Base-by-base conservation (phyloP, 495 filamentous ascomycete species). In the Daldinia decipiens region DNA sequence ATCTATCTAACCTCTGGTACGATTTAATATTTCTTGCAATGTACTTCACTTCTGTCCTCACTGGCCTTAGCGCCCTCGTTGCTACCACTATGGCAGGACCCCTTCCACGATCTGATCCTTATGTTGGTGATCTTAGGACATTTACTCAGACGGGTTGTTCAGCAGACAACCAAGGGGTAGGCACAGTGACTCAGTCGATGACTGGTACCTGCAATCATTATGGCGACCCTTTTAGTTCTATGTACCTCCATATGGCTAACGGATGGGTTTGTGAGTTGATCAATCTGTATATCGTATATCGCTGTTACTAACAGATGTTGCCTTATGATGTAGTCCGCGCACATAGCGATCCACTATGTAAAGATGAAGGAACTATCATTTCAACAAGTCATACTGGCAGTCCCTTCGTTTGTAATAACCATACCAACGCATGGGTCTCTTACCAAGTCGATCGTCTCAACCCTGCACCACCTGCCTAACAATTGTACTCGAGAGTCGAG, bases 141-240 rank as follows among this genome's bases (percentile, higher is more conserved):
- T 72, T 67, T 27, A 24, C 53, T 29, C 17, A 15, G 3, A 6
- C 19, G 5, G 69, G 59, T 31, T 72, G 69, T 43, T 53, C 5
- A 3, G 11, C 38, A 21, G 36, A 72, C 26, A 72, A 72, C 40
- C 69, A 72, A 47, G 69, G 69, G 7, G 64, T 72, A n/a, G 63
- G 69, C 9, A 72, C 69, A 1, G 67, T 63, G 9, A 72, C 69
- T n/a, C 17, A 72, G 27, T 72, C 69, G 2, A 72, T 72, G 69
- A 64, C 59, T 9, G 45, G 54, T n/a, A 9, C 38, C 5, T 72
- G 69, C 11, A 50, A 67, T 11, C n/a, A 39, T 1, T 62, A 67
- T 29, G 32, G 63, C 6, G 54, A 38, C 9, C 5, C 13, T 1
- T 72, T 67, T 36, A 63, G 36, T 15, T 72, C 69, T 31, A 17